Percentiles rank a stretch among this genome's conserved stretches.
phyloP scores from a whole-genome alignment of 2,329 filamentous ascomycete genomes.

The Talaromyces piceae region DNA sequence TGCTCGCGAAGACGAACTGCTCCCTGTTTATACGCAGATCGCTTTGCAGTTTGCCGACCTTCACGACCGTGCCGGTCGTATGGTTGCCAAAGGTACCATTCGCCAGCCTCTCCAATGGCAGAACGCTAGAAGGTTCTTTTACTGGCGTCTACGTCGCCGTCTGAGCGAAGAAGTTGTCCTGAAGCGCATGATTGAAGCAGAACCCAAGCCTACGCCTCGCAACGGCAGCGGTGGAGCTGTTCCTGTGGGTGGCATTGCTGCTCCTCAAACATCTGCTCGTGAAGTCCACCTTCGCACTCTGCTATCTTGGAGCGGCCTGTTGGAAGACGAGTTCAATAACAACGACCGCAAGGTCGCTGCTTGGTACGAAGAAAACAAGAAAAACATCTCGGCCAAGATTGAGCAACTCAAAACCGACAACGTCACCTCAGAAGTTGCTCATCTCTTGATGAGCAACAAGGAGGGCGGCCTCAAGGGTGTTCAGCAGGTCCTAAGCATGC shows the following conservation, averaged over 20 bases:
- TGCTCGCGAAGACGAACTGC: conserved; percentile 74
- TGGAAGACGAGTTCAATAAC: conserved; percentile 60
- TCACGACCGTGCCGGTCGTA: conserved; percentile 92
- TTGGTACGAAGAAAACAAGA: conserved; percentile 95
- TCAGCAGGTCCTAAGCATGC: conserved; percentile 72
- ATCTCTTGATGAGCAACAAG: conserved; percentile 58
- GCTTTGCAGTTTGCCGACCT: conserved; percentile 95
- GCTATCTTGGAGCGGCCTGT: conserved; percentile 71
- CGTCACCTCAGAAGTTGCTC: conserved; percentile 61
- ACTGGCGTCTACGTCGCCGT: conserved; percentile 96
- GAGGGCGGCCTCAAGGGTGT: conserved; percentile 75
- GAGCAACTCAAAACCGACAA: conserved; percentile 73
- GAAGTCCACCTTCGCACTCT: conserved; percentile 65
- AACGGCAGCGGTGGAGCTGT: conserved; percentile 34
- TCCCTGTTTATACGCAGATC: conserved; percentile 91
- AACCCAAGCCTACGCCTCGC: conserved; percentile 28
- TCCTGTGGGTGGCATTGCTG: conserved; percentile 31
- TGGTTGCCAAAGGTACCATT: conserved; percentile 96
- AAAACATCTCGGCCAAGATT: conserved; percentile 73
- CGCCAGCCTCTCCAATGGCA: conserved; percentile 77
- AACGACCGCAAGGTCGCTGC: conserved; percentile 77
- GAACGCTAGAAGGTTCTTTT: conserved; percentile 93
- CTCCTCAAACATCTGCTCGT: conserved; percentile 41
- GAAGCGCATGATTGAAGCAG: conserved; percentile 64
- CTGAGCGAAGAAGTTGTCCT: conserved; percentile 97